Evolutionary conservation across 208 protist genomes (phyloP).

Genomic region (Kentomonas sorsogonicus): DNA sequence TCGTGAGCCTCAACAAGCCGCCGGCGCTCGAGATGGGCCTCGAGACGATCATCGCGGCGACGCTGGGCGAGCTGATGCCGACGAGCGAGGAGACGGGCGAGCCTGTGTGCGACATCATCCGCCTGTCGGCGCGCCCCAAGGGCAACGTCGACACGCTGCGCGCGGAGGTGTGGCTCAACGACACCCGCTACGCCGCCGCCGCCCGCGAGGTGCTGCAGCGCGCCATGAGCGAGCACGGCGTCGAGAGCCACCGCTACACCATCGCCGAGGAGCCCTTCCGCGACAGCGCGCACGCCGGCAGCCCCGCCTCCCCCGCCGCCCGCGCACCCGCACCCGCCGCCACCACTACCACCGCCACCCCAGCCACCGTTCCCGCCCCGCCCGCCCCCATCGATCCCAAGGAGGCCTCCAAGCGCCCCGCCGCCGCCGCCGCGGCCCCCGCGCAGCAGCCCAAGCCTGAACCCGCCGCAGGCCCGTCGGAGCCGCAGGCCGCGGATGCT

Average conservation of each 20-base stretch:
- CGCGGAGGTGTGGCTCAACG: slow-evolving; percentile 85
- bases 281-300: slow-evolving; percentile 1
- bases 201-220: slow-evolving; percentile 46
- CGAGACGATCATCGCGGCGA: slow-evolving; percentile 58
- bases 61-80: slow-evolving; percentile 74
- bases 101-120: slow-evolving; percentile 81
- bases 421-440: background rate
- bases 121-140: slow-evolving; percentile 61
- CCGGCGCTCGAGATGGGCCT: slow-evolving; percentile 58
- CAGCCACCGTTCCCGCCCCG: background rate
- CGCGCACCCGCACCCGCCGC: background rate
- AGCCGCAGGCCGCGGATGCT: background rate
- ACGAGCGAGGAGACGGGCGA: slow-evolving; percentile 43
- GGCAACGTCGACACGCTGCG: slow-evolving; percentile 64
- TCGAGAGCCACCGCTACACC: slow-evolving; percentile 40
- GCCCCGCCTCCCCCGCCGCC: background rate
- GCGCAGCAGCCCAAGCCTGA: background rate
- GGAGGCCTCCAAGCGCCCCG: background rate
- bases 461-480: background rate
- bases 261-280: slow-evolving; percentile 64
- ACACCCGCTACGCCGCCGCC: slow-evolving; percentile 43
- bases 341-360: slow-evolving; percentile 1
- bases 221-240: slow-evolving; percentile 36
- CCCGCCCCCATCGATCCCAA: background rate
- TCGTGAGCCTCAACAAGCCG: slow-evolving; percentile 62